Evolutionary conservation across 306 rosid species (phyloP), one percentile per base, ranked within the genome.

Genomic region (Ceratonia siliqua): DNA sequence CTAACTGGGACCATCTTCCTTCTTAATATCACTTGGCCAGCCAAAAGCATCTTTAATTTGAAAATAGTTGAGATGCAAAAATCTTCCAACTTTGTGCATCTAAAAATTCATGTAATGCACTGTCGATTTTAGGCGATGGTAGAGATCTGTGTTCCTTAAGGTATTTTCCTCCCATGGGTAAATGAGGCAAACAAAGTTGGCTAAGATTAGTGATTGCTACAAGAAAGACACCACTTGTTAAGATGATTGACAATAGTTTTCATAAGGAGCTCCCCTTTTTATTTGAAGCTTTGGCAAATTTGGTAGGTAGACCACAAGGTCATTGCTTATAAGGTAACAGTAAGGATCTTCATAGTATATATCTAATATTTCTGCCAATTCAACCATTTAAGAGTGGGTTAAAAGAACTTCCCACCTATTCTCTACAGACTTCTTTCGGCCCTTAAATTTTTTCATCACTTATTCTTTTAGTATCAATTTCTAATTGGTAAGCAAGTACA

Each of bases 321-420:
- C 91, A 80, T 46, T 87, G 87, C 82, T 89, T 94, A 62, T 85
- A 74, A 21, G 88, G 87, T 77, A 91, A 78, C 0, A 73, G 79
- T 89, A 89, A 58, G 85, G 83, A 88, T 94, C 98, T 42, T 87
- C 98, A 43, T 82, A 91, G 74, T 85, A 91, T 81, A 88, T 83
- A 79, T 94, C 98, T 74, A 91, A 76, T 21, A 79, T 71, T 74
- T 88, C 93, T 15, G 94, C 92, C 87, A 94, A 76, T 30, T 83
- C 90, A 76, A 91, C 90, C 98, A 91, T 89, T 86, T 94, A 97
- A 73, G 97, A 87, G 90, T 94, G 96, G 72, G 98, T 91, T 86
- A 89, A 85, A 82, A 89, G 85, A 62, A 88, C 94, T 82, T 91
- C 98, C 96, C 91, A 88, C 82, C 71, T 82, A 84, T 87, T 87